Evolutionary conservation across 1,284 basidiomycete species (phyloP), one percentile per base, ranked within the genome.

Genomic region (Apiotrichum gracile): DNA sequence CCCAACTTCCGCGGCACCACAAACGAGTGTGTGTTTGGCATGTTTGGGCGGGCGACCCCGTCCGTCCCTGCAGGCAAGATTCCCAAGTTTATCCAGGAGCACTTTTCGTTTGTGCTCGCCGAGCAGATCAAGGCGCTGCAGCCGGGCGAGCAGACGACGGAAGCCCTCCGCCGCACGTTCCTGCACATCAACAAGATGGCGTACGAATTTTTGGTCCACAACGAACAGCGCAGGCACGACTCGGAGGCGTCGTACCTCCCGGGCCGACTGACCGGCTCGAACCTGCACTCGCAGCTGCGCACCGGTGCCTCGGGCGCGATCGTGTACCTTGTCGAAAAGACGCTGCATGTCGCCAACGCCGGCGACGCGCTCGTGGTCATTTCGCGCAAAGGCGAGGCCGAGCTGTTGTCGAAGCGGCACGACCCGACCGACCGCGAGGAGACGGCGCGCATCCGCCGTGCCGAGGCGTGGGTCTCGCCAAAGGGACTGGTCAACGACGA

Each of bases 381-480:
- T 44, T 94, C 91, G 9, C 74, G 77, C 26, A 85, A 87, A 47
- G 91, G 91, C 1, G 82, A 83, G 21, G 88, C 91, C 0, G 78
- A 86, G 49, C 75, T 87, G 17, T 78, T 97, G 31, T 88, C 91
- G 22, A 81, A 79, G 63, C 85, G 85, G 65, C 96, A 98, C 69
- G 88, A 94, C 58, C 94, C 96, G 0, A 91, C 91, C 54, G 88
- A 96, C 67, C 82, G 86, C 24, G 78, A 79, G 19, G 96, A 98
- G 76, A 91, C 86, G 2, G 80, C 81, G 17, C 82, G 93, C 21
- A 97, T 98, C 58, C 85, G 96, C 29, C 79, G 83, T 0, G 90
- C 92, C 3, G 96, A 97, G 74, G 93, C 92, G 0, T 98, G 91
- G 88, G 87, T 98, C 35, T 92, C 92, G 5, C 87, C 91, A n/a